phyloP scores from a whole-genome alignment of 805 yeast species.

The Cephaloascus fragrans region DNA sequence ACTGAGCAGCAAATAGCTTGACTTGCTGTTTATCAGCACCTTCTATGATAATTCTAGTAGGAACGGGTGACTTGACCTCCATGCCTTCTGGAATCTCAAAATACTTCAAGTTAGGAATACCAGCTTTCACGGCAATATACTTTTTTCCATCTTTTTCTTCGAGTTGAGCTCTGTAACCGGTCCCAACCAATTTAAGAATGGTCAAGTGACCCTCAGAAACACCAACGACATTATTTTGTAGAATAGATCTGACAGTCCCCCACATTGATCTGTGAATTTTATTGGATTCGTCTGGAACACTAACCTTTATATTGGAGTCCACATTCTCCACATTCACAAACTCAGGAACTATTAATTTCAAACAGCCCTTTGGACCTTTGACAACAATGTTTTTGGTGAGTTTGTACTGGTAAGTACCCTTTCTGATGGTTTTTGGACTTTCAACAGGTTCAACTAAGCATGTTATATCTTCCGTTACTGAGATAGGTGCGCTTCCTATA shows the following conservation, averaged over 20 bases:
- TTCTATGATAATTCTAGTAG: slow-evolving; percentile 76
- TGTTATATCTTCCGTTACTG: slow-evolving; percentile 52
- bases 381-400: slow-evolving; percentile 53
- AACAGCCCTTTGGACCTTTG: slow-evolving; percentile 69
- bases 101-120: slow-evolving; percentile 75
- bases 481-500: slow-evolving; percentile 74
- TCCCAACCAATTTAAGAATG: slow-evolving; percentile 84
- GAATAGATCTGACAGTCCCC: slow-evolving; percentile 83
- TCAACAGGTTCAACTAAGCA: slow-evolving; percentile 37
- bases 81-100: slow-evolving; percentile 71
- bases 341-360: slow-evolving; percentile 59
- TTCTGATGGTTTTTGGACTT: slow-evolving; percentile 49
- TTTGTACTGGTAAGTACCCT: slow-evolving; percentile 51
- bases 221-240: slow-evolving; percentile 75
- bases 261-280: slow-evolving; percentile 80
- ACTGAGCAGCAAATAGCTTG: slow-evolving; percentile 76
- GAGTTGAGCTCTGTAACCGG: slow-evolving; percentile 87
- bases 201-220: slow-evolving; percentile 90
- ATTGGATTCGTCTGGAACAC: slow-evolving; percentile 44
- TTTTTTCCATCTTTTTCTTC: slow-evolving; percentile 46
- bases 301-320: slow-evolving; percentile 35
- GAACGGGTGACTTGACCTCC: slow-evolving; percentile 68
- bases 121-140: slow-evolving; percentile 72
- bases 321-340: slow-evolving; percentile 43
- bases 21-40: slow-evolving; percentile 87